Conservation (phyloP, 2,329 filamentous ascomycete genomes). For the Myriosclerotinia scirpicola region DNA sequence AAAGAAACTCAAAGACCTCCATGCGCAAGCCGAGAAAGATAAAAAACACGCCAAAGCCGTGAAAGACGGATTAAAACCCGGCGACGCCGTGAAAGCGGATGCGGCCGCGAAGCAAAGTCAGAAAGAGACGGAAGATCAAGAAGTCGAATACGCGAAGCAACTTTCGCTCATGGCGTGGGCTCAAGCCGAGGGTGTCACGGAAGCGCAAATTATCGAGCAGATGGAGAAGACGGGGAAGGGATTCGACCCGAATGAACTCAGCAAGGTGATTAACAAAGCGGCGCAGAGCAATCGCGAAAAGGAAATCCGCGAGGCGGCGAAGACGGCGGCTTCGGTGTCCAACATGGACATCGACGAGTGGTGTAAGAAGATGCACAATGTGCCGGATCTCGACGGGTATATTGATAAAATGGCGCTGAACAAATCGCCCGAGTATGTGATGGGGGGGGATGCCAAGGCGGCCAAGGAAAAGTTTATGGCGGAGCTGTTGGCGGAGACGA, state of each 20-base stretch:
- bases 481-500: not conserved
- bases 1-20: not conserved
- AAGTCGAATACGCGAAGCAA: not conserved
- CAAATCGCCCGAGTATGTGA: not conserved
- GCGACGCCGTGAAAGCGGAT: not conserved
- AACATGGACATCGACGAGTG: not conserved
- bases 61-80: not conserved
- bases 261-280: not conserved
- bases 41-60: not conserved
- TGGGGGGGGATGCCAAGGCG: not conserved
- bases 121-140: not conserved
- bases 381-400: not conserved
- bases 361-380: not conserved
- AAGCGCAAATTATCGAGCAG: not conserved
- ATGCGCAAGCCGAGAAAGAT: not conserved
- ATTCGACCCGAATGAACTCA: not conserved
- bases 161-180: not conserved
- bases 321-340: not conserved
- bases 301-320: not conserved
- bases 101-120: not conserved
- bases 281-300: not conserved
- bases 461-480: not conserved
- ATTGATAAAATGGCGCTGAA: not conserved
- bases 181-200: not conserved
- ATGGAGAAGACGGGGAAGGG: not conserved